phyloP scores from a whole-genome alignment of 2,329 filamentous ascomycete species.

The Clonostachys byssicola region DNA sequence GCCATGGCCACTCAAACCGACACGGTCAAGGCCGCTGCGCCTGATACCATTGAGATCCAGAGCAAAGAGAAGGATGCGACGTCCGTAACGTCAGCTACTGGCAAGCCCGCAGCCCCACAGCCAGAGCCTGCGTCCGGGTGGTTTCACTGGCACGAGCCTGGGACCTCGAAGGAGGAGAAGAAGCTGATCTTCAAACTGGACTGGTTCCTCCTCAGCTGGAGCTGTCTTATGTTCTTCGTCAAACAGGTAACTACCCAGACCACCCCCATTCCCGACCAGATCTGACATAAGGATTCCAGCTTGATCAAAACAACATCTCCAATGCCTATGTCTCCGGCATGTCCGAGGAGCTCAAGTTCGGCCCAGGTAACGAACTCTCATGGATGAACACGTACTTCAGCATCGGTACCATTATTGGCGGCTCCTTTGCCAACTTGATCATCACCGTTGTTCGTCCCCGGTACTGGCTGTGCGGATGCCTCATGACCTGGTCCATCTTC shows the following conservation, averaged over 20 bases:
- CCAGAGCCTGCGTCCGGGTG: conserved; percentile 8
- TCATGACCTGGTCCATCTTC: conserved; percentile 29
- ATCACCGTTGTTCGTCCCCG: conserved; percentile 36
- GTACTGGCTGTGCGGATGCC: conserved; percentile 31
- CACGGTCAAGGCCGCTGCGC: too few species aligned
- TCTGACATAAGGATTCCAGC: conserved; percentile 6
- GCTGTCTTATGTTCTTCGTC: conserved; percentile 40
- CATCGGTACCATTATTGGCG: conserved; percentile 40
- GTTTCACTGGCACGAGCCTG: conserved; percentile 36
- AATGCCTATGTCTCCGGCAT: conserved; percentile 45
- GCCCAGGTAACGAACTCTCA: conserved; percentile 30
- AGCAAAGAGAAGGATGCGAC: too few species aligned
- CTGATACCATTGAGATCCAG: too few species aligned
- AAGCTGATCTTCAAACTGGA: conserved; percentile 44
- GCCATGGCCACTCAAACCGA: too few species aligned
- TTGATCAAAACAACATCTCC: conserved; percentile 39
- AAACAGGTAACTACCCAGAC: conserved; percentile 19
- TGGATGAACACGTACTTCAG: conserved; percentile 42
- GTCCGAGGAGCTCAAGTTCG: conserved; percentile 38
- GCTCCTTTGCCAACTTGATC: conserved; percentile 35
- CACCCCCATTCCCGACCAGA: too few species aligned
- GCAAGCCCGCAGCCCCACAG: too few species aligned
- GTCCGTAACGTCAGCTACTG: too few species aligned
- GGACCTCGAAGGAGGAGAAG: conserved; percentile 32
- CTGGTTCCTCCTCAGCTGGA: conserved; percentile 34